phyloP scores from a whole-genome alignment of 768 basidiomycete species.

The Rhodosporidiobolus odoratus region DNA sequence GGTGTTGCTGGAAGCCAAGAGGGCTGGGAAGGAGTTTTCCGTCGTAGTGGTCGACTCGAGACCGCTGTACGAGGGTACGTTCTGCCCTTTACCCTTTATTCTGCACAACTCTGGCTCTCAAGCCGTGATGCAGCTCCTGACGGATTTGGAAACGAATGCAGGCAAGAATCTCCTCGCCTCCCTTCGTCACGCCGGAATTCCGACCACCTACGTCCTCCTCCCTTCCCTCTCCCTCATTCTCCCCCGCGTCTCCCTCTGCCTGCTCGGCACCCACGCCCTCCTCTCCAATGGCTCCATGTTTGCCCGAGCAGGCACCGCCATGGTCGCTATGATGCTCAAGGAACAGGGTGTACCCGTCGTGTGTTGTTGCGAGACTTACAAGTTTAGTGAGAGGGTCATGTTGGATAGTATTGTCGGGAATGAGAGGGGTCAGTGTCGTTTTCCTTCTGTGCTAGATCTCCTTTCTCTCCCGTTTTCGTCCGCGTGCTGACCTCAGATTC shows the following conservation, averaged over 20 bases:
- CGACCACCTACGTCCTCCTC: conserved; percentile 86
- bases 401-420: conserved; percentile 94
- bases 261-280: conserved; percentile 89
- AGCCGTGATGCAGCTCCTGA: neutral
- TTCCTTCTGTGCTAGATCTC: neutral
- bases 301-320: conserved; percentile 87
- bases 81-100: neutral
- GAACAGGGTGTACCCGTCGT: conserved; percentile 83
- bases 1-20: conserved; percentile 70
- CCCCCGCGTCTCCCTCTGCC: conserved; percentile 71
- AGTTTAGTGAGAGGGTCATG: conserved; percentile 87
- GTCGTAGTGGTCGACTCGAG: conserved; percentile 93
- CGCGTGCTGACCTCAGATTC: neutral
- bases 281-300: conserved; percentile 92
- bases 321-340: conserved; percentile 94
- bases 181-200: conserved; percentile 64
- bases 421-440: conserved; percentile 66
- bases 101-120: accelerated
- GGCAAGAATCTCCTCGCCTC: conserved; percentile 72
- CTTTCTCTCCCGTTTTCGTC: conserved; percentile 1
- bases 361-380: conserved; percentile 97
- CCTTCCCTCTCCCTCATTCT: conserved; percentile 75
- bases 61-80: conserved; percentile 78
- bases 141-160: conserved; percentile 44
- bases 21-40: conserved; percentile 69